Base-by-base conservation (phyloP, 1,139 yeast species). In the Candida tropicalis region DNA sequence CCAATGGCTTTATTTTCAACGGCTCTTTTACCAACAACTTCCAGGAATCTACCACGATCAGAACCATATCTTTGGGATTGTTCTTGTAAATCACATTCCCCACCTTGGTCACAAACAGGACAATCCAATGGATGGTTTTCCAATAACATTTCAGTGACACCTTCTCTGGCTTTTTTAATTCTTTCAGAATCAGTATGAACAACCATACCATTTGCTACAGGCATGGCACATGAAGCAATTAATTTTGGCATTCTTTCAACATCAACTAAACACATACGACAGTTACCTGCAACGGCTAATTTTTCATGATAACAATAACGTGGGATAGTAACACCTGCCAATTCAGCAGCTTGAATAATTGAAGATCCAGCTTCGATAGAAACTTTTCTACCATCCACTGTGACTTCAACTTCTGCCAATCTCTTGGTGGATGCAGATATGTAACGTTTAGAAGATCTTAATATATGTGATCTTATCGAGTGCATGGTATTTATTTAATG, bases 71-170 rank as follows among this genome's bases (percentile, higher is more conserved):
- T 80, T 65, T 84, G 74, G 23, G 90, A 77, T 71, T 88, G 96
- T 62, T 88, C 96, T 70, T 88, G 96, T 57, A 88, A 77, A 63
- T 88, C 96, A 73, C 96, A 88, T 65, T 88, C 96, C 55, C 96
- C 96, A 69, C 96, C 96, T 69, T 88, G 96, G 68, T 88, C 96
- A 68, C 96, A 88, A 43, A 88, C 86, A 31, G 96, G 96, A 70
- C 96, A 88, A 69, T 88, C 96, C 62, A 88, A 77, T 27, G 96
- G 96, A 71, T 88, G 96, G 73, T 88, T 88, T 57, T 88, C 90
- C 54, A 88, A 77, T 54, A 88, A 70, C 84, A 88, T 85, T 67
- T 88, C 96, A 40, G 95, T 87, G 54, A 88, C 95, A 59, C 95
- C 95, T 66, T 88, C 96, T 63, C 96, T 79, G 35, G 95, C 90